Conservation (phyloP, 306 rosid genomes). For the Vigna trinervia region DNA sequence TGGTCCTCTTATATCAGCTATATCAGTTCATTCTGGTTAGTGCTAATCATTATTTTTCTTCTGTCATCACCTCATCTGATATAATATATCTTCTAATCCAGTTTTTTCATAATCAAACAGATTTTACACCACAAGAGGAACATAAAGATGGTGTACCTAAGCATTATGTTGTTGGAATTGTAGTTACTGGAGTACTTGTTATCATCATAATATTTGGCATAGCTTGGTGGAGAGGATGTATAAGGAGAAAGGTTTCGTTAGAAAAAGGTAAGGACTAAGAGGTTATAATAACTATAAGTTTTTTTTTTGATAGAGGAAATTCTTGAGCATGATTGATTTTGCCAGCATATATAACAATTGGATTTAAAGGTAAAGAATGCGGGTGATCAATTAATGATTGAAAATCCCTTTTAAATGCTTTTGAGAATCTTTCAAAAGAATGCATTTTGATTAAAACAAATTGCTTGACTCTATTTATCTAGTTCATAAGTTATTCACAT, state of each 20-base stretch:
- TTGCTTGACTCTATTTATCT: background rate
- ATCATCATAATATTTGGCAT: constrained; percentile 32
- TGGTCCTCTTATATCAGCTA: constrained; percentile 85
- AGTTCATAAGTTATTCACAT: background rate
- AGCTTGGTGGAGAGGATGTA: constrained; percentile 48
- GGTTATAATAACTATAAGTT: background rate
- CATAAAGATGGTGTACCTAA: constrained; percentile 12
- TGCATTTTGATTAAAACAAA: background rate
- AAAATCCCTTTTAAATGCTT: background rate
- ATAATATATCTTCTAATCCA: background rate
- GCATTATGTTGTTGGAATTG: constrained; percentile 43
- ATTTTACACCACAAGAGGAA: constrained; percentile 43
- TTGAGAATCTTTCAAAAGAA: constrained; percentile 4
- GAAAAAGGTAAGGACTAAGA: constrained; percentile 44
- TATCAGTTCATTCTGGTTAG: constrained; percentile 59
- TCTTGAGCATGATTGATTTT: no score
- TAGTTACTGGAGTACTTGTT: constrained; percentile 44
- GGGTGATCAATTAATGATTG: background rate
- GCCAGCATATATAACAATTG: background rate
- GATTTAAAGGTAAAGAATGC: background rate
- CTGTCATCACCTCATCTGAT: background rate
- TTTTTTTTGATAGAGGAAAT: no score
- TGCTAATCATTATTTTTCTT: constrained; percentile 1
- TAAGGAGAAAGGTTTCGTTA: constrained; percentile 36
- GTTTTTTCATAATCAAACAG: constrained; percentile 31